Evolutionary conservation across 257 asterid species (phyloP), one percentile per base, ranked within the genome.

Genomic region (Solanum pinnatisectum): DNA sequence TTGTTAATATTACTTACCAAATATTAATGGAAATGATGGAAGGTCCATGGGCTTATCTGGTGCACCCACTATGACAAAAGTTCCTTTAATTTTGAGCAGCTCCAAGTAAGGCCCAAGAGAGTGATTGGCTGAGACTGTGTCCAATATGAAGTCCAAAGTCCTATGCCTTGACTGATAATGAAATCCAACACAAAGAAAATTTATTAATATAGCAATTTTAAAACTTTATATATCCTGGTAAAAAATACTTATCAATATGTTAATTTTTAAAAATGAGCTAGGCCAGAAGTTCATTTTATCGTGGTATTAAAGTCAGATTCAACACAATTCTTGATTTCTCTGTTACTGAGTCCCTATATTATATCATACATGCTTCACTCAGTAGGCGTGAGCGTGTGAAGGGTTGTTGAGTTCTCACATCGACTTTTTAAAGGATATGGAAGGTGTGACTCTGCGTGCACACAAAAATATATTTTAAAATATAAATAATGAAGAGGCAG

Each of bases 31-130:
- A 74, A 95, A 94, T 12, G 98, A 88, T 23, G 99, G 97, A 2
- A 96, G 98, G 42, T 91, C 96, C 39, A 96, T 20, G 5, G 99
- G 99, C 93, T 92, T 93, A 14, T 94, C 97, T 0, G 99, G 99
- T 81, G 98, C 98, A 23, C 98, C 99, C 52, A 94, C 98, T 49
- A 96, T 71, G 27, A 90, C 95, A 23, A 96, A 83, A 11, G 98
- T 95, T 7, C 99, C 99, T 13, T 91, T 95, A 87, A 94, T 95
- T 87, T 95, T 95, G 89, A 96, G 86, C 77, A 96, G 84, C 88
- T 95, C 98, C 1, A 96, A 89, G 36, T 27, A 63, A 0, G 95
- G 95, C 3, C 99, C 99, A 85, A 96, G 90, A 1, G 98, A 93
- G 90, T 96, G 99, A n/a, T 92, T 81, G 4, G 96, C 99, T 4